Evolutionary conservation across 2,329 filamentous ascomycete species (phyloP).

Genomic region (Fusarium pseudograminearum): DNA sequence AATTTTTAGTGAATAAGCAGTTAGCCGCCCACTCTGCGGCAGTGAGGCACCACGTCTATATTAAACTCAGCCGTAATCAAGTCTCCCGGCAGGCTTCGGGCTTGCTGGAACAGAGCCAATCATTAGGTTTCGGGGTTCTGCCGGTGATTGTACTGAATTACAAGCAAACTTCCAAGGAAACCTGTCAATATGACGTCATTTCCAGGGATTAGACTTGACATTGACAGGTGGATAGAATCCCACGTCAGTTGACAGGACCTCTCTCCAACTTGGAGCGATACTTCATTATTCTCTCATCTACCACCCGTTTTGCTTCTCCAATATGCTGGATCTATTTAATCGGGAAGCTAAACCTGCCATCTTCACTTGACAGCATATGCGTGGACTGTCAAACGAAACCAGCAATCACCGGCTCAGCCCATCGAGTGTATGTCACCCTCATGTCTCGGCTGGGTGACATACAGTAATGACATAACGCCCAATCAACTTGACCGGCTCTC

Average conservation of each 20-base stretch:
- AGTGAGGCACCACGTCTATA: neutral
- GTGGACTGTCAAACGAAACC: neutral
- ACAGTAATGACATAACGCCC: neutral
- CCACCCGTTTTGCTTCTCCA: neutral
- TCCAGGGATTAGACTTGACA: neutral
- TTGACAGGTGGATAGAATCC: neutral
- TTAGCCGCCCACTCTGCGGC: neutral
- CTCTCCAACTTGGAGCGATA: neutral
- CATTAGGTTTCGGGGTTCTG: neutral
- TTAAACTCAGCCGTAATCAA: neutral
- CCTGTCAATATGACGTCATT: neutral
- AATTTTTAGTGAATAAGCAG: neutral
- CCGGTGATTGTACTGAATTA: neutral
- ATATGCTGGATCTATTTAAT: neutral
- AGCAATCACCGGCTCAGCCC: neutral
- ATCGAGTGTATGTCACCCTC: neutral
- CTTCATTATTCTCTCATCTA: neutral
- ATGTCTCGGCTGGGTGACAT: neutral
- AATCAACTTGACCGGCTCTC: neutral
- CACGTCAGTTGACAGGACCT: neutral
- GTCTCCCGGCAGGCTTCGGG: neutral
- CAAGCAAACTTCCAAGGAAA: conserved; percentile 5
- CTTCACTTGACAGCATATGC: neutral
- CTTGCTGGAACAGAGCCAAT: neutral
- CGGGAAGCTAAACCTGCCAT: neutral